phyloP scores from a whole-genome alignment of 768 basidiomycete species.

The Arthromyces matolae region DNA sequence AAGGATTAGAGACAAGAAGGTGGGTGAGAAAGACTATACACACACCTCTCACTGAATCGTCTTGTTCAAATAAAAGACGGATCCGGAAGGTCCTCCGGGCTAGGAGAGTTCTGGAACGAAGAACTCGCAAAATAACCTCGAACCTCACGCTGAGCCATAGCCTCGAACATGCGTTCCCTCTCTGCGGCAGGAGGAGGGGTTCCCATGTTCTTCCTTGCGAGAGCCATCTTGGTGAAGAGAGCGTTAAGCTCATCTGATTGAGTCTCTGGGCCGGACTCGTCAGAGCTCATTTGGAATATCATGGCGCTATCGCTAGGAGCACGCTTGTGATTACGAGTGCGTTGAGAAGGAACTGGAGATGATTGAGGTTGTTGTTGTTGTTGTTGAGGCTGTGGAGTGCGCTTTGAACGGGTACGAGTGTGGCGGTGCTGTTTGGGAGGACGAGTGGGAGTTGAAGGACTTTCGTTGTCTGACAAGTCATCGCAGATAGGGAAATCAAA shows the following conservation, averaged over 20 bases:
- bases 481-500: constrained; percentile 67
- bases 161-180: constrained; percentile 28
- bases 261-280: constrained; percentile 37
- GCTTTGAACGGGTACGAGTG: constrained; percentile 43
- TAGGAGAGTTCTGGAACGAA: constrained; percentile 82
- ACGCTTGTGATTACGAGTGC: constrained; percentile 45
- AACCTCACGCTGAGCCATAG: constrained; percentile 30
- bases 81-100: constrained; percentile 75
- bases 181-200: constrained; percentile 12
- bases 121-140: constrained; percentile 71
- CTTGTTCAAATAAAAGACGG: constrained; percentile 58
- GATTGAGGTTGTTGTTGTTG: constrained; percentile 35
- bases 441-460: constrained; percentile 51
- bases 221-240: constrained; percentile 10
- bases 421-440: constrained; percentile 30
- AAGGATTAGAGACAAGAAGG: not conserved
- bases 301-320: constrained; percentile 61
- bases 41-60: no score
- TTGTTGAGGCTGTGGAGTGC: no score
- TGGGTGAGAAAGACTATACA: not conserved
- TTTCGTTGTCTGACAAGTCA: constrained; percentile 40
- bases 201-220: constrained; percentile 1
- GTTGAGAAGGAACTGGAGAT: constrained; percentile 1
- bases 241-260: constrained; percentile 39
- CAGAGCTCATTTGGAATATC: constrained; percentile 71